Conservation (phyloP, 176 grass and related monocot genomes). For the Raddia distichophylla region DNA sequence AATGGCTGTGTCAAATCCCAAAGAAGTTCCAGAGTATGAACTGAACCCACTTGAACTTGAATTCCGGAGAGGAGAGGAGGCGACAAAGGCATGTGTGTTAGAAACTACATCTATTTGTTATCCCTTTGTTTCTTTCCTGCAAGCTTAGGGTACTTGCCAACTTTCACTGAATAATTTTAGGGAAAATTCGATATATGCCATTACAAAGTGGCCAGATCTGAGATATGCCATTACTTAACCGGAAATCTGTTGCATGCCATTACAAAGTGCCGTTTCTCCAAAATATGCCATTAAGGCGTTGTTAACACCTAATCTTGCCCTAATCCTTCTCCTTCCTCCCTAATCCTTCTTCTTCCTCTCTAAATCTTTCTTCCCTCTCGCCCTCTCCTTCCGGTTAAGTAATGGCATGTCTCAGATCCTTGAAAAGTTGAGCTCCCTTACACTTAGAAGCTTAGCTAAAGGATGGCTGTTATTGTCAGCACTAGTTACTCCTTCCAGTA, state of each 20-base stretch:
- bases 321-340: too few species aligned
- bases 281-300: too few species aligned
- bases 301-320: too few species aligned
- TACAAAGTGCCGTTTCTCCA: too few species aligned
- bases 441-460: background rate
- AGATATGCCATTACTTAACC: too few species aligned
- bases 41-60: conserved; percentile 87
- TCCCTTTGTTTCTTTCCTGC: background rate
- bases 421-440: background rate
- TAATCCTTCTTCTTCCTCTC: too few species aligned
- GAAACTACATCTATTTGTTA: background rate
- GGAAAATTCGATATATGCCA: too few species aligned
- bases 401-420: too few species aligned
- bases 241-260: too few species aligned
- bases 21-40: conserved; percentile 93
- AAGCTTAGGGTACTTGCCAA: background rate
- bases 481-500: background rate
- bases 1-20: conserved; percentile 86
- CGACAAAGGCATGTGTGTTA: conserved; percentile 59
- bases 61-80: conserved; percentile 70
- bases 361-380: too few species aligned
- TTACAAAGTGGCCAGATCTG: too few species aligned
- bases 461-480: conserved; percentile 5
- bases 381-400: too few species aligned
- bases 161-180: background rate